A percentile compares a stretch with the other conserved stretches of the same genome.
Evolutionary conservation across 2,329 filamentous ascomycete species (phyloP).

Genomic region (Aspergillus fumigatus): DNA sequence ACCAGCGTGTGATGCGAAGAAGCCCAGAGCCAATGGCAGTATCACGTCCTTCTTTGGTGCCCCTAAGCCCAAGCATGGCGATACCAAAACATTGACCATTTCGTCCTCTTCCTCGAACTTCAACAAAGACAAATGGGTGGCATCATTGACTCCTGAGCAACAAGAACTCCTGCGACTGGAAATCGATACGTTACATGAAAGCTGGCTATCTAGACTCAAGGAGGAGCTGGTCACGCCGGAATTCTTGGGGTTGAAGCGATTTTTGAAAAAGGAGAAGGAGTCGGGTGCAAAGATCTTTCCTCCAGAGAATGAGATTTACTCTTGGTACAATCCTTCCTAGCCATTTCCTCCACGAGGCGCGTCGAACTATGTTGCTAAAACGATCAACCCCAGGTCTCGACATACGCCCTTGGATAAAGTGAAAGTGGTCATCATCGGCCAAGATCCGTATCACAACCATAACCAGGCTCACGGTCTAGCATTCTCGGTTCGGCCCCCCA

Average conservation of each 20-base stretch:
- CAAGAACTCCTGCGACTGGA: constrained; percentile 78
- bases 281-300: constrained; percentile 78
- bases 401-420: constrained; percentile 85
- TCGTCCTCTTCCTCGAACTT: constrained; percentile 53
- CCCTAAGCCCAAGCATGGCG: constrained; percentile 50
- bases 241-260: constrained; percentile 84
- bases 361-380: constrained; percentile 13
- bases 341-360: neutral
- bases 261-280: constrained; percentile 72
- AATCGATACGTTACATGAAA: constrained; percentile 86
- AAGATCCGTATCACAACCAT: constrained; percentile 94
- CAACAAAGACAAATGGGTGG: constrained; percentile 87
- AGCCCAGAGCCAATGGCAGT: constrained; percentile 67
- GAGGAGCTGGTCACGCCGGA: constrained; percentile 74
- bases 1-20: constrained; percentile 56
- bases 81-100: constrained; percentile 22
- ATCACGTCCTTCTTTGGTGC: constrained; percentile 87
- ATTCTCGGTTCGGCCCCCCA: constrained; percentile 90
- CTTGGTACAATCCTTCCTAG: constrained; percentile 60
- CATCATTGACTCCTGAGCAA: constrained; percentile 73
- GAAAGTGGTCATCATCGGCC: constrained; percentile 88
- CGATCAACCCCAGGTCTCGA: constrained; percentile 66
- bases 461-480: constrained; percentile 95
- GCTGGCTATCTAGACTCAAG: constrained; percentile 84
- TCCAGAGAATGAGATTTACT: constrained; percentile 84